A percentile compares a stretch with the other conserved stretches of the same genome.
Evolutionary conservation across 441 rosid genomes (phyloP).

Genomic region (Theobroma grandiflorum): DNA sequence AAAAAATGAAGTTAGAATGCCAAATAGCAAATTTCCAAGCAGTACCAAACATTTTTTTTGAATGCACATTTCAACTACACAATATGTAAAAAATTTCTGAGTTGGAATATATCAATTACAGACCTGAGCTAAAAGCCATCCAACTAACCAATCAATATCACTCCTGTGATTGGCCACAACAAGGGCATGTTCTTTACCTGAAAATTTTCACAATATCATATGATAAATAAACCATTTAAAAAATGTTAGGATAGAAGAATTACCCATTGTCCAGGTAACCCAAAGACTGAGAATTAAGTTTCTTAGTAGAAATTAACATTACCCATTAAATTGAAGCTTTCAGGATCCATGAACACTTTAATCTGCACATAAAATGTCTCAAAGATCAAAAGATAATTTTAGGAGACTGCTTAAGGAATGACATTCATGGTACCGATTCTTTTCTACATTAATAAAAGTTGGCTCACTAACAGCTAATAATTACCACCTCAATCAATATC

Average conservation of each 20-base stretch:
- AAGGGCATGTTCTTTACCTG: slow-evolving; percentile 84
- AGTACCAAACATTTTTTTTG: background rate
- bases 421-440: background rate
- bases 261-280: background rate
- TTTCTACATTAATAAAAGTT: background rate
- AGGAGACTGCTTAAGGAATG: slow-evolving; percentile 9
- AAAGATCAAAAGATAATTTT: slow-evolving; percentile 29
- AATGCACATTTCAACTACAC: background rate
- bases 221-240: slow-evolving; percentile 7
- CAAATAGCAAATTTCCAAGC: slow-evolving; percentile 18
- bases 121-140: slow-evolving; percentile 79
- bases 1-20: background rate
- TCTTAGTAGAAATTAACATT: slow-evolving; percentile 26
- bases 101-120: slow-evolving; percentile 25
- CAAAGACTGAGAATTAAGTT: background rate
- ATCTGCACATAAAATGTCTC: slow-evolving; percentile 46
- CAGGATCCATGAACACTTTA: slow-evolving; percentile 58
- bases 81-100: background rate
- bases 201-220: slow-evolving; percentile 29
- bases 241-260: slow-evolving; percentile 12
- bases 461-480: background rate
- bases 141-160: slow-evolving; percentile 87
- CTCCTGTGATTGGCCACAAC: slow-evolving; percentile 70
- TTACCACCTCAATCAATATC: background rate
- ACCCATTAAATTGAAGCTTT: slow-evolving; percentile 72